Base-by-base conservation (phyloP, 192 early-diverging fungal genomes). In the Cetraspora pellucida region DNA sequence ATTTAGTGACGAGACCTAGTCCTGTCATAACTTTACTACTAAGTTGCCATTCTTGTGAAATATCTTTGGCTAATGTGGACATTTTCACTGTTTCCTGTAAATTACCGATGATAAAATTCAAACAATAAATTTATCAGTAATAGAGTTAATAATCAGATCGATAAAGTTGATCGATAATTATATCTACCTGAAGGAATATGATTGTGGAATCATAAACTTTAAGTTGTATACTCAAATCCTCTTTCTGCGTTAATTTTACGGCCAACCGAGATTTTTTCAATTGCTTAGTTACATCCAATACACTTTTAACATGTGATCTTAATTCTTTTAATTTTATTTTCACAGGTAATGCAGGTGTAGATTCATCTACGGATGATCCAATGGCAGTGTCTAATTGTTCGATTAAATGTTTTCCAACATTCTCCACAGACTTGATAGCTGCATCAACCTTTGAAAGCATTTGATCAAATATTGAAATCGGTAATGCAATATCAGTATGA, bases 1-100 rank as follows among this genome's bases (percentile, higher is more conserved):
- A 66, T 66, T 76, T 64, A 16, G 47, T 76, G 16, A 76, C 74
- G 21, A 66, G 74, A 37, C 61, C 46, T 49, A 76, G 37, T 16
- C 27, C 46, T 11, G 59, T 13, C 28, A 21, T 46, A 7, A 76
- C 46, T 76, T 76, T 55, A 25, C 11, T 54, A 47, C 23, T 10
- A 8, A 52, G 31, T 52, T 28, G 59, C 14, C 17, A 76, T 44
- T 46, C 46, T 9, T 55, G 19, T 49, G 44, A 61, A 21, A 65
- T 30, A 37, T 64, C 74, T 55, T 76, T 64, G 6, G 59, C 74
- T 9, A 76, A 54, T 14, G 43, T 17, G 14, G 21, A 37, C 63
- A 76, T 30, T 66, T 76, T 66, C 10, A 76, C 31, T 0, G 61
- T 76, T 65, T 23, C 65, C 74, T 76, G 37, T 31, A 30, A 49